These are phyloP conservation scores for Reutealis trisperma DNA, from an alignment of 345 rosid genomes.

Conservation along the genomic window DNA sequence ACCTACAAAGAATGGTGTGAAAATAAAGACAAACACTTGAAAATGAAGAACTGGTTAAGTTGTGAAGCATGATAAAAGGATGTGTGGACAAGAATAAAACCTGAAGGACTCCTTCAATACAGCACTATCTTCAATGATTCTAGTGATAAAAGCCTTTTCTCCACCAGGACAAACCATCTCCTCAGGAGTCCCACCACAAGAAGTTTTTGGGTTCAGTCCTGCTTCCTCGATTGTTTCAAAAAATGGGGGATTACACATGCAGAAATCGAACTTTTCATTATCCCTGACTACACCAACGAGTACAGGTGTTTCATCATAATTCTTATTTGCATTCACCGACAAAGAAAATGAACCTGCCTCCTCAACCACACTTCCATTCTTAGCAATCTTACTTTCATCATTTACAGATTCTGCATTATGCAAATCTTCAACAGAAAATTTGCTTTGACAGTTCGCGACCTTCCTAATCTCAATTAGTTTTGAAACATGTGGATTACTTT, in stretches of 20 bases:
- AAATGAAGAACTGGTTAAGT: background rate
- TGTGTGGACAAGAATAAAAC: constrained; percentile 29
- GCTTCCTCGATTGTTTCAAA: constrained; percentile 76
- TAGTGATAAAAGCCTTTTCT: constrained; percentile 74
- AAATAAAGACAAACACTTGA: constrained; percentile 5
- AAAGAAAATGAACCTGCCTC: constrained; percentile 28
- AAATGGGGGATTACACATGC: constrained; percentile 98
- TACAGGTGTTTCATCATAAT: constrained; percentile 50
- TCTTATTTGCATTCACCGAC: constrained; percentile 20
- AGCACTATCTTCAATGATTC: constrained; percentile 75
- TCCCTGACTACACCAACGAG: constrained; percentile 68
- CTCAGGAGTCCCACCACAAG: constrained; percentile 82
- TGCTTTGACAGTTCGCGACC: constrained; percentile 35
- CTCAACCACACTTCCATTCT: constrained; percentile 7
- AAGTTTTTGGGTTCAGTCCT: constrained; percentile 88
- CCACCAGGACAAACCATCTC: constrained; percentile 96
- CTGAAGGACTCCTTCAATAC: constrained; percentile 59
- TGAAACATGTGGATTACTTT: constrained; percentile 63
- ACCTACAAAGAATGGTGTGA: constrained; percentile 36
- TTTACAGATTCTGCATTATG: constrained; percentile 14
- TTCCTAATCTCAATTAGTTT: constrained; percentile 69
- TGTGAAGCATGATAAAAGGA: background rate
- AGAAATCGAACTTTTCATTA: constrained; percentile 80
- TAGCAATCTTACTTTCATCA: constrained; percentile 27
- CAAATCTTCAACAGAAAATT: constrained; percentile 21